These are phyloP conservation scores for Emericellopsis cladophorae DNA, from an alignment of 2,329 filamentous ascomycete genomes.

Conservation along the genomic window DNA sequence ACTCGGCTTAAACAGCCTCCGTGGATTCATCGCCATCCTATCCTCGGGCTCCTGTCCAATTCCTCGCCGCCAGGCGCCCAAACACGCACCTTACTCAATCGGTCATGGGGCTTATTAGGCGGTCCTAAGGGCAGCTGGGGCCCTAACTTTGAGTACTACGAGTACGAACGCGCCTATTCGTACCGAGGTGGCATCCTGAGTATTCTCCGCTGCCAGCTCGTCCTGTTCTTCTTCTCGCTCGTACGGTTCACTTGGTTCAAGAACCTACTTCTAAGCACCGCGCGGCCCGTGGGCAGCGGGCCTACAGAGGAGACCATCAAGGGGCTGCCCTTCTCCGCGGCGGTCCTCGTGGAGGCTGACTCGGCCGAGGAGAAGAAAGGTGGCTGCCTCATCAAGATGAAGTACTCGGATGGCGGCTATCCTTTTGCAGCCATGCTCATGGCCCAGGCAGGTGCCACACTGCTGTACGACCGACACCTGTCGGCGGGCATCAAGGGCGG, in stretches of 20 bases:
- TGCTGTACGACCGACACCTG: conserved; percentile 4
- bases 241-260: conserved; percentile 5
- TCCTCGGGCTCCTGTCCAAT: conserved; percentile 3
- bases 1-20: not conserved
- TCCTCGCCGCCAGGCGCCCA: conserved; percentile 5
- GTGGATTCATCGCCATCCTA: conserved; percentile 3
- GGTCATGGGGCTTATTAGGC: conserved; percentile 4
- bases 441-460: conserved; percentile 1
- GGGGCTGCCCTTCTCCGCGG: conserved; percentile 5
- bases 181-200: conserved; percentile 3
- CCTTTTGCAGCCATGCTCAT: conserved; percentile 1
- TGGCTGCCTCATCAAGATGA: conserved; percentile 1
- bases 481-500: conserved; percentile 4
- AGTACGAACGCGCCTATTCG: conserved; percentile 5
- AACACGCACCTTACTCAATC: conserved; percentile 5
- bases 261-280: conserved; percentile 2
- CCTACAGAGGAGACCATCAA: conserved; percentile 4
- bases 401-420: not conserved
- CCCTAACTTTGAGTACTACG: conserved; percentile 6
- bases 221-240: conserved; percentile 3
- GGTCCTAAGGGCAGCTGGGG: conserved; percentile 5
- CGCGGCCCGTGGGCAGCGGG: conserved; percentile 2
- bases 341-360: conserved; percentile 4
- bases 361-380: not conserved
- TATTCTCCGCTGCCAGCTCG: conserved; percentile 4